Conservation (phyloP, 176 grass and related monocot genomes). For the Raddia distichophylla region DNA sequence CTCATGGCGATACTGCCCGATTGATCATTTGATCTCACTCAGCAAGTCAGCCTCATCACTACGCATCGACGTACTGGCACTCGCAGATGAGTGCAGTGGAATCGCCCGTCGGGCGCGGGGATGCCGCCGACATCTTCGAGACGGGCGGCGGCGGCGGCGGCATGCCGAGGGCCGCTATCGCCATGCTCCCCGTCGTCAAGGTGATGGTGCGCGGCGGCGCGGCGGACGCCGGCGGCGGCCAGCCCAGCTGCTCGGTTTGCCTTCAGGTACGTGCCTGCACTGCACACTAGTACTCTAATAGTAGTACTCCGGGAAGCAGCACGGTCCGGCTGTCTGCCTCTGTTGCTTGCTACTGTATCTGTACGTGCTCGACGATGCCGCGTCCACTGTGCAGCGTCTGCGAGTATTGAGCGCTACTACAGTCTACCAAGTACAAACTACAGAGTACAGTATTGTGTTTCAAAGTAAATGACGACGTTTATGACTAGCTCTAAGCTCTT, state of each 20-base stretch:
- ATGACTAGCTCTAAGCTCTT: not conserved
- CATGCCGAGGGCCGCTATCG: slow-evolving; percentile 52
- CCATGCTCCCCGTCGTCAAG: not conserved
- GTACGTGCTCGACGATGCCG: not conserved
- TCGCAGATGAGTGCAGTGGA: slow-evolving; percentile 66
- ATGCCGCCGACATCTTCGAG: slow-evolving; percentile 61
- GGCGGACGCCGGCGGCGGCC: not conserved
- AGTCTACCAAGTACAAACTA: no score
- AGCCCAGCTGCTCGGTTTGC: not conserved
- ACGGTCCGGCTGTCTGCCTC: not conserved
- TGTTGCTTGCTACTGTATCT: not conserved
- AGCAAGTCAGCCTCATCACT: no score
- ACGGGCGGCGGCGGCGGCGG: slow-evolving; percentile 40
- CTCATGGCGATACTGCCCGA: not conserved
- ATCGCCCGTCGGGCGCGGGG: slow-evolving; percentile 13
- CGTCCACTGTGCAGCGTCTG: no score
- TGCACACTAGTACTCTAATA: no score
- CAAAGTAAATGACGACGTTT: not conserved
- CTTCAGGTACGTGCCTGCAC: not conserved
- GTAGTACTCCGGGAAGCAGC: not conserved
- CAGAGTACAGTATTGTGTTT: not conserved
- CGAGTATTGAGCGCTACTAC: no score
- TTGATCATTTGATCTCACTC: not conserved
- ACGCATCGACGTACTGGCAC: not conserved
- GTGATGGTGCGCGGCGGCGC: not conserved